Conservation (phyloP, 2,329 filamentous ascomycete species). For the Diaporthe helianthi region DNA sequence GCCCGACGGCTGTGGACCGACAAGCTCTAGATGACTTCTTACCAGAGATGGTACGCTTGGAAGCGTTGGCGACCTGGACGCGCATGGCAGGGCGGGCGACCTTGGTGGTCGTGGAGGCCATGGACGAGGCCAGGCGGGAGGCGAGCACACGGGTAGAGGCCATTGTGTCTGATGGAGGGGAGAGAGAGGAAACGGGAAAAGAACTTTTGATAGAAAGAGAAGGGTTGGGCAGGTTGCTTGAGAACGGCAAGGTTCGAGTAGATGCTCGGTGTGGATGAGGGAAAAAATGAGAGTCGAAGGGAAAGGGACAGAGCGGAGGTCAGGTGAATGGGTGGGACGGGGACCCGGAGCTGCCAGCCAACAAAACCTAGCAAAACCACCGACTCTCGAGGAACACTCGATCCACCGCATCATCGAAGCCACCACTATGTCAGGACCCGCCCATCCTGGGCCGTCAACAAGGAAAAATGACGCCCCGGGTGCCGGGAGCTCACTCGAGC, state of each 20-base stretch:
- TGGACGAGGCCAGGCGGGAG: constrained; percentile 78
- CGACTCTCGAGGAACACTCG: constrained; percentile 38
- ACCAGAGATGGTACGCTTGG: constrained; percentile 81
- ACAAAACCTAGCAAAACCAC: constrained; percentile 36
- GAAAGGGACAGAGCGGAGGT: constrained; percentile 40
- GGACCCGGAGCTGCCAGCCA: constrained; percentile 36
- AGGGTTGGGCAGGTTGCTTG: constrained; percentile 39
- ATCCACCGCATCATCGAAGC: constrained; percentile 36
- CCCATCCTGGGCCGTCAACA: constrained; percentile 36
- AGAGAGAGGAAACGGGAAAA: constrained; percentile 51
- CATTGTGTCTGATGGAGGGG: constrained; percentile 72
- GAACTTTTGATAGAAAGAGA: constrained; percentile 49
- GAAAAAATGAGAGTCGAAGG: constrained; percentile 40
- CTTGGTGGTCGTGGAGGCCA: constrained; percentile 77
- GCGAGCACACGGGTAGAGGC: constrained; percentile 79
- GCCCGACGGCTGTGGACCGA: constrained; percentile 35
- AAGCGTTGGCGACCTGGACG: constrained; percentile 66
- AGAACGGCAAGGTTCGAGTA: constrained; percentile 38
- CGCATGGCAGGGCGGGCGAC: constrained; percentile 79
- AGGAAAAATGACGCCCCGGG: constrained; percentile 38
- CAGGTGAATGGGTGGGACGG: constrained; percentile 36
- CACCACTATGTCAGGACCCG: constrained; percentile 38
- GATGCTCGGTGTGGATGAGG: constrained; percentile 37
- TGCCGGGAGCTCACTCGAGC: constrained; percentile 29
- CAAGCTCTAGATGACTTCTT: constrained; percentile 44